Evolutionary conservation across 2,329 filamentous ascomycete species (phyloP).

Genomic region (Penicillium hesseltinei): DNA sequence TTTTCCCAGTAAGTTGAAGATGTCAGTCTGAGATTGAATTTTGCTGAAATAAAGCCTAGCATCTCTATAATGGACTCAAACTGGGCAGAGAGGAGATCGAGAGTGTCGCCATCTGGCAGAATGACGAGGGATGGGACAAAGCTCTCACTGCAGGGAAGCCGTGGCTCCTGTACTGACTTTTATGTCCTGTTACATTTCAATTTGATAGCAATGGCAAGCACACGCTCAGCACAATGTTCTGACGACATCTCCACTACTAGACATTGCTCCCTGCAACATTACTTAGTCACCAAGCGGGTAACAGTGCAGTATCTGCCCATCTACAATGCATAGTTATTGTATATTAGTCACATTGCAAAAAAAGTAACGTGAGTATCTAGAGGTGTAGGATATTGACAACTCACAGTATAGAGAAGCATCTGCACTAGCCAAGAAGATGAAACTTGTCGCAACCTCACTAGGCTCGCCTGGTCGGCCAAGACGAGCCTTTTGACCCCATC

Average conservation of each 20-base stretch:
- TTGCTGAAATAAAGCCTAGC: constrained; percentile 22
- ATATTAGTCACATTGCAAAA: background rate
- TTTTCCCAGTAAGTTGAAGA: constrained; percentile 39
- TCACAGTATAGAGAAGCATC: constrained; percentile 38
- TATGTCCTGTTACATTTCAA: background rate
- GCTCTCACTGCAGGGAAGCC: constrained; percentile 33
- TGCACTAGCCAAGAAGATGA: constrained; percentile 39
- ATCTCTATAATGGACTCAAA: constrained; percentile 41
- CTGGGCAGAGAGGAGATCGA: constrained; percentile 40
- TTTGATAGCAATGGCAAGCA: background rate
- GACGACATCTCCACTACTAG: background rate
- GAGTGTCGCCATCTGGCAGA: constrained; percentile 39
- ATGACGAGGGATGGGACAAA: constrained; percentile 39
- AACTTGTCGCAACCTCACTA: constrained; percentile 42
- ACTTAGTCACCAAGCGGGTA: constrained; percentile 36
- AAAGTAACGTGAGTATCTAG: background rate
- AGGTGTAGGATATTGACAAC: constrained; percentile 9
- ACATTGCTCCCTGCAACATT: background rate
- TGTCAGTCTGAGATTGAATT: background rate
- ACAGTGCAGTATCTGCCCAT: constrained; percentile 37
- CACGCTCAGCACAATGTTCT: background rate
- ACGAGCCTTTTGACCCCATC: constrained; percentile 28
- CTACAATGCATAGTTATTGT: constrained; percentile 15
- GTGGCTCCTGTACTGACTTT: constrained; percentile 36
- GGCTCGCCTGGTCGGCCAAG: constrained; percentile 40